A percentile compares a stretch with the other conserved stretches of the same genome.
These are phyloP conservation scores for Tephrocybe rancida DNA, from an alignment of 768 basidiomycete species.

Conservation along the genomic window DNA sequence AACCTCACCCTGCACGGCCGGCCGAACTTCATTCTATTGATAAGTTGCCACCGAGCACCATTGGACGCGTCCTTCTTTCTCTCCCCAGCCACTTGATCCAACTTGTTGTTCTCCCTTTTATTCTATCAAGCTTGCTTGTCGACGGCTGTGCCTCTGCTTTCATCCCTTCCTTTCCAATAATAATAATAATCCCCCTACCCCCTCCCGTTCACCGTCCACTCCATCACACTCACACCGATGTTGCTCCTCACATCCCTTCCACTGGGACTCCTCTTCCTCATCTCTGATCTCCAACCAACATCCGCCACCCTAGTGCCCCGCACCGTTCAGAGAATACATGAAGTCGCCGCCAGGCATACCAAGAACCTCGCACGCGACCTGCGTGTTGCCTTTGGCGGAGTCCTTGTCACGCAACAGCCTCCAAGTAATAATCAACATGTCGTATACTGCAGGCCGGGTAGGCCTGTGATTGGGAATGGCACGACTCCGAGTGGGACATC, in stretches of 20 bases:
- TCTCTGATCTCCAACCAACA: conserved; percentile 28
- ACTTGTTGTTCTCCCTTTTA: conserved; percentile 12
- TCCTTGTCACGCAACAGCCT: conserved; percentile 47
- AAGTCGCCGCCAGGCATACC: conserved; percentile 58
- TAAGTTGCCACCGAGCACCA: conserved; percentile 15
- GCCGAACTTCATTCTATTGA: conserved; percentile 23
- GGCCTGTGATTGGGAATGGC: conserved; percentile 25
- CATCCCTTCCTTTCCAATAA: conserved; percentile 17
- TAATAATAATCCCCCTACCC: conserved; percentile 10
- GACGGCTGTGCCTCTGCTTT: conserved; percentile 26
- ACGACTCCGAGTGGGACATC: conserved; percentile 13
- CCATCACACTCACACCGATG: conserved; percentile 10
- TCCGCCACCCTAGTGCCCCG: conserved; percentile 39
- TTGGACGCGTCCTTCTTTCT: conserved; percentile 14
- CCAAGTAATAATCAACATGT: conserved; percentile 23
- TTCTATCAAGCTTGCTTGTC: conserved; percentile 16
- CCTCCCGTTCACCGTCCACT: conserved; percentile 3
- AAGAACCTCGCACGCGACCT: conserved; percentile 68
- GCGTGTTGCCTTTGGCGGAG: conserved; percentile 60
- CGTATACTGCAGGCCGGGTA: conserved; percentile 47
- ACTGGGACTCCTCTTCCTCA: conserved; percentile 37
- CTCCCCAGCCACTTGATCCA: conserved; percentile 4
- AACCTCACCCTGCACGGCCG: conserved; percentile 25
- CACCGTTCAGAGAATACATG: conserved; percentile 51
- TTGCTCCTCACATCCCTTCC: conserved; percentile 32